phyloP scores from a whole-genome alignment of 2,329 filamentous ascomycete genomes.

The Aspergillus novofumigatus region DNA sequence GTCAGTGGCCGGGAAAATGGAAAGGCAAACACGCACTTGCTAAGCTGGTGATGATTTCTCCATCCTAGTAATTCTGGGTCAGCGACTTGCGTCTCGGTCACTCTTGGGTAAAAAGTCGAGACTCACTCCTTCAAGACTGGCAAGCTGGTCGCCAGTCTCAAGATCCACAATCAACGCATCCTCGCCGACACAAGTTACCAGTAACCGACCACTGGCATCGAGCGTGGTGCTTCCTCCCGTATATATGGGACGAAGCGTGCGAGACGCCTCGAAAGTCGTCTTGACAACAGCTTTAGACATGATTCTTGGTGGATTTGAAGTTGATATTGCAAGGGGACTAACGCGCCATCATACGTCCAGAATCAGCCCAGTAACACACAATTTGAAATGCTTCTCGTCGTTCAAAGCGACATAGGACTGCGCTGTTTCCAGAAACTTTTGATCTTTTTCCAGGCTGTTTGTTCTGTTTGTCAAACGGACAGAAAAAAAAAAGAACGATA shows the following conservation, averaged over 20 bases:
- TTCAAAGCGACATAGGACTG: constrained; percentile 10
- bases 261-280: constrained; percentile 82
- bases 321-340: constrained; percentile 5
- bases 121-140: constrained; percentile 78
- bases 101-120: constrained; percentile 12
- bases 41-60: constrained; percentile 47
- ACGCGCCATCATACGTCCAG: constrained; percentile 16
- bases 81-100: constrained; percentile 10
- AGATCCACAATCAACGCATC: constrained; percentile 85
- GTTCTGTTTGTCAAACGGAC: constrained; percentile 22
- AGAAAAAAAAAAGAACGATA: constrained; percentile 17
- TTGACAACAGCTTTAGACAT: constrained; percentile 58
- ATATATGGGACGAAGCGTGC: constrained; percentile 87
- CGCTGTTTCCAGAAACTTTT: constrained; percentile 28
- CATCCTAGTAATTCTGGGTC: constrained; percentile 53
- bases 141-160: constrained; percentile 74
- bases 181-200: constrained; percentile 87
- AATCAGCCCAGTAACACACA: constrained; percentile 13
- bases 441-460: constrained; percentile 34
- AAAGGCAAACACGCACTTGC: constrained; percentile 31
- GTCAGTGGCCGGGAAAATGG: not conserved
- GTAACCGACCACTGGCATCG: constrained; percentile 72
- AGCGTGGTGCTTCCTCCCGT: constrained; percentile 85
- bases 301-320: constrained; percentile 6
- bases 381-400: constrained; percentile 8